Evolutionary conservation across 495 filamentous ascomycete genomes (phyloP).

Genomic region (Penicillium atrosanguineum): DNA sequence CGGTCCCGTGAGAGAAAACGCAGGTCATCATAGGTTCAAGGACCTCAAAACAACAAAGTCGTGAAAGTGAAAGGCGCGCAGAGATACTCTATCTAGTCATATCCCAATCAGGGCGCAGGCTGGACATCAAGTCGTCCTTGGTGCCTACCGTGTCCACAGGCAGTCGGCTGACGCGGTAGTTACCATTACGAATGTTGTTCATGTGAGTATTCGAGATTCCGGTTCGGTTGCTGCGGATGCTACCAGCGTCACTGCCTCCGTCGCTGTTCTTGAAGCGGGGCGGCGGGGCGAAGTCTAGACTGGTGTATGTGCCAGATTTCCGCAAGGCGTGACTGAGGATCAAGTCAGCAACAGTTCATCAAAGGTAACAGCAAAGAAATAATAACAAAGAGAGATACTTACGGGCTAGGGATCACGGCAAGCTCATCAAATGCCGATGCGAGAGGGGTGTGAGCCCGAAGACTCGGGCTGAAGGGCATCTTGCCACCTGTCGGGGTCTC

Average conservation of each 20-base stretch:
- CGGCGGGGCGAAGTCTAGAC: constrained; percentile 92
- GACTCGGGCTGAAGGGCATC: constrained; percentile 67
- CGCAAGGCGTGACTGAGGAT: constrained; percentile 69
- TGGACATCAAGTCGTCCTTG: constrained; percentile 63
- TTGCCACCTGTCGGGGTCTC: constrained; percentile 77
- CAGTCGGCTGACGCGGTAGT: constrained; percentile 84
- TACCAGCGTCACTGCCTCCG: constrained; percentile 76
- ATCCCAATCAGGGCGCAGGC: constrained; percentile 77
- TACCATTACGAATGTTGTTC: constrained; percentile 79
- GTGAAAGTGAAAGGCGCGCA: constrained; percentile 20
- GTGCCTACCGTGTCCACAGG: constrained; percentile 82
- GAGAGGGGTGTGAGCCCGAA: constrained; percentile 71
- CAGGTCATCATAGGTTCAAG: constrained; percentile 32
- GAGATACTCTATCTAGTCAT: constrained; percentile 38
- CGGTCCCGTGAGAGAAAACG: constrained; percentile 21
- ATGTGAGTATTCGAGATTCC: constrained; percentile 71
- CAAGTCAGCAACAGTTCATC: constrained; percentile 23
- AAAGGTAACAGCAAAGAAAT: not conserved
- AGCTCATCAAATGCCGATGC: constrained; percentile 86
- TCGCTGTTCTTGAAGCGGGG: constrained; percentile 76
- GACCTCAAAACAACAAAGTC: constrained; percentile 33
- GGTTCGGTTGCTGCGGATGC: constrained; percentile 80
- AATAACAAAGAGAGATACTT: constrained; percentile 46
- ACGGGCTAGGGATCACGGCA: constrained; percentile 81
- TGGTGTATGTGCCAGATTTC: constrained; percentile 87